Evolutionary conservation across 2,329 filamentous ascomycete species (phyloP), one percentile per base, ranked within the genome.

Genomic region (Harringtonia aguacate): DNA sequence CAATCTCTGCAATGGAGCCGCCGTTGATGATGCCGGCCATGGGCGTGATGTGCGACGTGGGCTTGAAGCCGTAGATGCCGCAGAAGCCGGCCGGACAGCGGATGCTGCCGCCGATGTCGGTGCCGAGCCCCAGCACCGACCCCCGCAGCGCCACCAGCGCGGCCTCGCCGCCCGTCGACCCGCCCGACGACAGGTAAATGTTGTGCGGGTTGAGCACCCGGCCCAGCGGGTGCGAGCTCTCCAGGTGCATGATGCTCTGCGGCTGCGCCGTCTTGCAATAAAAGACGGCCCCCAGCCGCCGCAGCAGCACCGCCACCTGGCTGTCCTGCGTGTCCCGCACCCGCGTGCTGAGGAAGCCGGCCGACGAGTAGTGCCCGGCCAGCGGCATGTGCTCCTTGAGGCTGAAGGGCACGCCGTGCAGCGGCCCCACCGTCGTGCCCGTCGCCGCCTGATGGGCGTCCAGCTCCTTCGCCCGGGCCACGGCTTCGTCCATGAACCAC

Each of bases 21-120:
- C 39, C 45, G 0, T 52, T 47, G 0, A 56, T 41, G 27, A 58
- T 83, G 68, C 1, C 82, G 75, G 0, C 76, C 81, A 21, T 17
- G 10, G 45, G 41, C 56, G 31, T 15, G 2, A 24, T 36, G 5
- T 30, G 21, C 14, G 45, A 13, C 1, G 45, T 43, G 14, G 58
- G 55, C 35, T 57, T 53, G 30, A 61, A 43, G 6, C 54, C 52
- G 42, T 58, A 62, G n/a, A 60, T 49, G 33, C 51, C 54, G 47
- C 54, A 56, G 48, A 59, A 61, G 0, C 54, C 55, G 5, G 61
- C 50, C 2, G 61, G 60, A 7, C 57, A 51, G 14, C 60, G 41
- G 4, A 48, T 42, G 21, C 38, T 46, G 9, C 45, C 46, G 21
- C 44, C 56, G 39, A 62, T 60, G 37, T 65, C 61, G 40, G 1